phyloP scores from a whole-genome alignment of 495 filamentous ascomycete species.

The Penicillium angulare region DNA sequence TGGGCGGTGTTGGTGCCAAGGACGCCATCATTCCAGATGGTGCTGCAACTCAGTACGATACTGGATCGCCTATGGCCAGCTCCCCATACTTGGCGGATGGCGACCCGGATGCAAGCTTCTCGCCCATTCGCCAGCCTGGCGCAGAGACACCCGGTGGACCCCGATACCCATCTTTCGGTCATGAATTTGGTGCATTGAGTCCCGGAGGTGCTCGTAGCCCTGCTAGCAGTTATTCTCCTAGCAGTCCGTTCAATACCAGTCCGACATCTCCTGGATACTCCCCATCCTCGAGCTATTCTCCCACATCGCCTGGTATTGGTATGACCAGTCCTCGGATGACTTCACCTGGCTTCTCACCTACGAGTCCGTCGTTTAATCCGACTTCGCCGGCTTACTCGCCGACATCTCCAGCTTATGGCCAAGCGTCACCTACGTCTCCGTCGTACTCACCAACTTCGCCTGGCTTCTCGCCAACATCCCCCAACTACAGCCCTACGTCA shows the following conservation, averaged over 20 bases:
- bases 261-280: constrained; percentile 77
- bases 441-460: constrained; percentile 84
- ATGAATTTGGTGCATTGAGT: constrained; percentile 59
- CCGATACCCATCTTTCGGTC: constrained; percentile 51
- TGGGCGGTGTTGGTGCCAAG: constrained; percentile 72
- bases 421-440: constrained; percentile 64
- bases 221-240: constrained; percentile 58
- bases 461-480: constrained; percentile 73
- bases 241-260: constrained; percentile 76
- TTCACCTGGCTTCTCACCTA: constrained; percentile 58
- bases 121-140: constrained; percentile 76
- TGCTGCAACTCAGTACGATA: constrained; percentile 92
- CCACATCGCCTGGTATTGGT: constrained; percentile 61
- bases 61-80: constrained; percentile 82
- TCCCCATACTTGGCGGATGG: constrained; percentile 72
- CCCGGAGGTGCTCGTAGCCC: constrained; percentile 65
- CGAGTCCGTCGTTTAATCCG: constrained; percentile 70
- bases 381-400: constrained; percentile 83
- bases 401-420: constrained; percentile 68
- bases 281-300: constrained; percentile 67
- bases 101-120: constrained; percentile 80
- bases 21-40: constrained; percentile 70
- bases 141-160: constrained; percentile 74
- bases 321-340: constrained; percentile 54
- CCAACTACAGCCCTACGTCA: constrained; percentile 62